Percentiles rank a stretch among this genome's conserved stretches.
Evolutionary conservation across 2,329 filamentous ascomycete species (phyloP).

Genomic region (Pestalotiopsis sp.): DNA sequence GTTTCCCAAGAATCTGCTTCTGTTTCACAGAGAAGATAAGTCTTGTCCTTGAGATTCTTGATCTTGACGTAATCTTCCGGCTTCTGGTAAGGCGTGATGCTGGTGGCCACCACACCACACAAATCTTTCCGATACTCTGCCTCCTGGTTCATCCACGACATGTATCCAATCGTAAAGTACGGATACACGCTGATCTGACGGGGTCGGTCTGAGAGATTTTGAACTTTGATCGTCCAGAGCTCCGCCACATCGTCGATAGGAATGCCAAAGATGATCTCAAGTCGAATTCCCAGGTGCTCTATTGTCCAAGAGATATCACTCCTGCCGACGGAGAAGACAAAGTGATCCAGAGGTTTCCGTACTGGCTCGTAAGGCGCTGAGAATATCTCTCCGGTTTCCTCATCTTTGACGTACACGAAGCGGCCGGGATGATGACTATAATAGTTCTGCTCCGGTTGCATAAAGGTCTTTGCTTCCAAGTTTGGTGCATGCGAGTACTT

Average conservation of each 20-base stretch:
- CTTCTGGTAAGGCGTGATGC: slow-evolving; percentile 60
- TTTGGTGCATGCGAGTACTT: slow-evolving; percentile 63
- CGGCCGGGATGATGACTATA: slow-evolving; percentile 61
- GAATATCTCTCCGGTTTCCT: slow-evolving; percentile 52
- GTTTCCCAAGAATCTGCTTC: slow-evolving; percentile 55
- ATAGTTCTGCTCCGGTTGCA: slow-evolving; percentile 64
- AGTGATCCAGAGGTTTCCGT: slow-evolving; percentile 47
- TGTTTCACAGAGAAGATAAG: slow-evolving; percentile 58
- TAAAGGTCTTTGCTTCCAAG: slow-evolving; percentile 60
- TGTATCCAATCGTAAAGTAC: slow-evolving; percentile 61
- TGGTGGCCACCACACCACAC: slow-evolving; percentile 51
- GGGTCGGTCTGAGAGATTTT: slow-evolving; percentile 46
- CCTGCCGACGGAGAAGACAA: slow-evolving; percentile 57
- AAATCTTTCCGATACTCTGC: slow-evolving; percentile 53
- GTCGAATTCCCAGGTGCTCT: slow-evolving; percentile 51
- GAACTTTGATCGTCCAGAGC: slow-evolving; percentile 56
- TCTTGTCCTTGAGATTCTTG: slow-evolving; percentile 59
- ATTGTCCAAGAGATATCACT: slow-evolving; percentile 57
- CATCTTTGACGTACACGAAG: slow-evolving; percentile 62
- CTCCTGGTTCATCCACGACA: slow-evolving; percentile 65
- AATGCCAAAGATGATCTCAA: slow-evolving; percentile 54
- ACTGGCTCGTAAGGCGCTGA: slow-evolving; percentile 60
- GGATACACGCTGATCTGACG: slow-evolving; percentile 56
- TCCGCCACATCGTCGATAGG: slow-evolving; percentile 58
- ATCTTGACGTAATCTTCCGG: slow-evolving; percentile 59